Evolutionary conservation across 805 yeast genomes (phyloP).

Genomic region (Scheffersomyces lignosus): DNA sequence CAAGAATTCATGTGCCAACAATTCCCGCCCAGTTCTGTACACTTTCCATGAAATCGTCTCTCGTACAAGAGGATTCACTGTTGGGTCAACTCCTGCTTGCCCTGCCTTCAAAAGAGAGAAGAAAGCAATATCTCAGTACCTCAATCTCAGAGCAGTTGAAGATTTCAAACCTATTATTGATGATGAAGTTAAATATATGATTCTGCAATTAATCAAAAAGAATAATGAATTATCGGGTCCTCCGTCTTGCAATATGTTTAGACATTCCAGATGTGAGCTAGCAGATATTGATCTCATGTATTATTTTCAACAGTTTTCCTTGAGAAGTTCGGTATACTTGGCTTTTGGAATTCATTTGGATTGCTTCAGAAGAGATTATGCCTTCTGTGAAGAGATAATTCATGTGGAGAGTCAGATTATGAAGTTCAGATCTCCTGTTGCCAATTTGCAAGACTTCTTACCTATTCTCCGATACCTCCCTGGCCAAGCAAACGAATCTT

Average conservation of each 20-base stretch:
- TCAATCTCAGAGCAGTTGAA: constrained; percentile 39
- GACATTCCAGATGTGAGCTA: constrained; percentile 6
- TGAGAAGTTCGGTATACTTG: constrained; percentile 49
- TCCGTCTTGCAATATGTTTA: constrained; percentile 19
- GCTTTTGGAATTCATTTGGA: constrained; percentile 56
- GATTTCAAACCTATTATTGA: constrained; percentile 35
- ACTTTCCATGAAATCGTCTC: constrained; percentile 69
- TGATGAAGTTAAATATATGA: constrained; percentile 30
- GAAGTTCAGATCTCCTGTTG: constrained; percentile 55
- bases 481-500: constrained; percentile 14
- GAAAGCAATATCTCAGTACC: constrained; percentile 46
- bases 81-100: constrained; percentile 66
- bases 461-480: constrained; percentile 43
- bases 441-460: constrained; percentile 55
- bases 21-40: constrained; percentile 65
- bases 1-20: constrained; percentile 46
- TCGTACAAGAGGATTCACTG: constrained; percentile 54
- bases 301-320: constrained; percentile 49
- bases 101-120: constrained; percentile 46
- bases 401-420: constrained; percentile 57
- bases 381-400: constrained; percentile 52
- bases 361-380: constrained; percentile 32
- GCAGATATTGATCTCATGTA: constrained; percentile 42
- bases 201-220: constrained; percentile 12
- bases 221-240: constrained; percentile 13